Base-by-base conservation (phyloP, 257 asterid genomes). In the Nicotiana noctiflora region DNA sequence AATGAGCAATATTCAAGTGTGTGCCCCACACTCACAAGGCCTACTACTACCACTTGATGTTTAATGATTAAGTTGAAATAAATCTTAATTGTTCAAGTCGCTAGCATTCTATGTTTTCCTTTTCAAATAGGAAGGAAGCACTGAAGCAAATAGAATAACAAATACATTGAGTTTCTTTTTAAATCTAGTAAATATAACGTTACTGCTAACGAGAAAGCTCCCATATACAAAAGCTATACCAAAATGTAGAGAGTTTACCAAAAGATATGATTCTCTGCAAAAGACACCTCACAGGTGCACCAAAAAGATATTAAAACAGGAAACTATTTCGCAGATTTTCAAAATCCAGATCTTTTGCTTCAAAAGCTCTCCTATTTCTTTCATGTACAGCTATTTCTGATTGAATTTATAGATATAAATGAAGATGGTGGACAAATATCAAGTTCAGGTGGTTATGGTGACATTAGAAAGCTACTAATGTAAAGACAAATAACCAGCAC, bases 31-130 rank as follows among this genome's bases (percentile, higher is more conserved):
- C 2, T 49, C 77, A 13, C 0, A 12, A 46, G 14, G 21, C 37
- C 59, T 70, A 44, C 21, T 0, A 70, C 57, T 21, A 70, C 59
- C 59, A 70, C 77, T 19, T 68, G 77, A 68, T 11, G 57, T 0
- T 68, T 40, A 40, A 40, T 40, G 32, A 14, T 23, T 74, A 25
- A 74, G 51, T 49, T 74, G 23, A 23, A 74, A 25, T 8, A 46
- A 25, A 21, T 46, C 3, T 46, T 21, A 23, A 23, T 46, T 72
- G 40, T 23, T 37, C 9, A 15, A 23, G 23, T 72, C 13, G 15
- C 53, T 72, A 72, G 78, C 44, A 72, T 72, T 72, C 60, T 52
- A 72, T 6, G 40, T 74, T 49, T 74, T 49, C 61, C 25, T 74
- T 74, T 49, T 25, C 79, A 74, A 74, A 49, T 46, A 49, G 61